Conservation (phyloP, 768 basidiomycete species). For the Amanita rubescens region DNA sequence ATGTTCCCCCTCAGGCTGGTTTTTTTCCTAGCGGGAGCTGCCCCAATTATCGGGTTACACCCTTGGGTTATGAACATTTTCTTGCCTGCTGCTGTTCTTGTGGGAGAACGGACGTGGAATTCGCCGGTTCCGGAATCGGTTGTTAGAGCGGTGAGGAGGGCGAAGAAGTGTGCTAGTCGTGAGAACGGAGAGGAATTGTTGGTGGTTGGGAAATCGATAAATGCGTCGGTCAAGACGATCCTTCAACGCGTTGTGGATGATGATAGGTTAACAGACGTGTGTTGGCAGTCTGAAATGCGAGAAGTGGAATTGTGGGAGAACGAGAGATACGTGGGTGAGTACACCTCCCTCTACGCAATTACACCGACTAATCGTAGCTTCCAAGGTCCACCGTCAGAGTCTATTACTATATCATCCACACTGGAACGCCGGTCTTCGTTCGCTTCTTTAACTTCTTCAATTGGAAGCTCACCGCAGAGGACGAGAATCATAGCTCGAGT, state of each 20-base stretch:
- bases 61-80: not conserved
- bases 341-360: not conserved
- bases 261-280: constrained; percentile 53
- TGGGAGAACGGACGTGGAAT: constrained; percentile 1
- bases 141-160: not conserved
- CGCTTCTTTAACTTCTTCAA: not conserved
- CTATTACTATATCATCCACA: not conserved
- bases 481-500: constrained; percentile 4
- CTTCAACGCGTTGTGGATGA: constrained; percentile 48
- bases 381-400: not conserved
- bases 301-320: constrained; percentile 80
- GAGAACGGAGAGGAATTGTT: not conserved
- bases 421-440: not conserved
- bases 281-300: constrained; percentile 57
- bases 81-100: not conserved
- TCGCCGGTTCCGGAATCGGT: not conserved
- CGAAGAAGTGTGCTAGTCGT: not conserved
- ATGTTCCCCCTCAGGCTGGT: constrained; percentile 40
- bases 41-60: constrained; percentile 34
- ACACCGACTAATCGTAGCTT: not conserved
- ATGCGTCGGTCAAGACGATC: constrained; percentile 17
- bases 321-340: constrained; percentile 39
- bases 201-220: not conserved
- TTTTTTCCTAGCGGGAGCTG: constrained; percentile 36
- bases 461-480: not conserved